Base-by-base conservation (phyloP, 306 rosid genomes). In the Chamaecrista fasciculata region DNA sequence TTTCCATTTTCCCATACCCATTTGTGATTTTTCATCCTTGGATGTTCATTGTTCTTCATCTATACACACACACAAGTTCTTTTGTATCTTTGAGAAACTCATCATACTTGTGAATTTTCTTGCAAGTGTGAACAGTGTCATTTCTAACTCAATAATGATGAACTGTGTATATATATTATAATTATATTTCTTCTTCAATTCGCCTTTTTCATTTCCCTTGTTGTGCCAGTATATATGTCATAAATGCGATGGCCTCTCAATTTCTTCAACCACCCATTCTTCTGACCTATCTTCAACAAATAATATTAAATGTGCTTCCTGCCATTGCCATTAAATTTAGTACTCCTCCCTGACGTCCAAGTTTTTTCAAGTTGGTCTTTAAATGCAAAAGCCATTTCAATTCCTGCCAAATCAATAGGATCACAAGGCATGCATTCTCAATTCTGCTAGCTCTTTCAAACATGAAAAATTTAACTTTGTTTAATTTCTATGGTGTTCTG, bases 181-280 rank as follows among this genome's bases (percentile, higher is more conserved):
- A n/a, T n/a, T n/a, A n/a, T n/a, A n/a, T n/a, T n/a, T n/a, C n/a
- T n/a, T n/a, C n/a, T n/a, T 70, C 44, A 66, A 16, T 62, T 62
- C 70, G 28, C 55, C 36, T 72, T 65, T 61, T 33, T 8, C 69
- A 67, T 67, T 58, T 67, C 70, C 68, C 62, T 66, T 72, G 47
- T 62, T 12, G 70, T 68, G 78, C 78, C 78, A 70, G 81, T 65
- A 59, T n/a, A n/a, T n/a, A n/a, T 72, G 80, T 69, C 82, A 73
- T 85, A 77, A 83, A 85, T 83, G 85, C 84, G 72, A 43, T 67
- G 83, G 49, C 76, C 76, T 79, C 83, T 78, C 82, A 79, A 59
- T 78, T 78, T 72, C 75, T 67, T 70, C 79, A 82, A 74, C 72
- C 52, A 67, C 62, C 70, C 52, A 56, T 53, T 79, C 65, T 19